These are phyloP conservation scores for Nevesoporus exiguus DNA, from an alignment of 768 basidiomycete genomes.

Conservation along the genomic window DNA sequence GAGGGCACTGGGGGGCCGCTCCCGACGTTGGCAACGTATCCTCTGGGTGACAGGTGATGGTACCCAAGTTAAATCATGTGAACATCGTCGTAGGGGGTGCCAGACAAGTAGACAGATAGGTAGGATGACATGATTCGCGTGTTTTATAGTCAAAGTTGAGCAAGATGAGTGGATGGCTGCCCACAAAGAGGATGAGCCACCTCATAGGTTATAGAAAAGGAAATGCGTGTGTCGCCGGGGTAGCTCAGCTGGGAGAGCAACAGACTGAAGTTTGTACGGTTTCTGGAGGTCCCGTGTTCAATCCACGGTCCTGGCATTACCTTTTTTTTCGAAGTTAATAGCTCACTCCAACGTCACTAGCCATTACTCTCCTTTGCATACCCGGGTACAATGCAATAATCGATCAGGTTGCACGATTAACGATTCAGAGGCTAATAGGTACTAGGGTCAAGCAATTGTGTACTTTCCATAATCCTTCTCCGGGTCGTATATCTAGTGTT, in stretches of 20 bases:
- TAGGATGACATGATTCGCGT: neutral
- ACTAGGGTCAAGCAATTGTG: slow-evolving; percentile 54
- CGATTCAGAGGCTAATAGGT: neutral
- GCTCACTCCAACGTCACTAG: no score
- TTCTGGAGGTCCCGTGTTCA: slow-evolving; percentile 50
- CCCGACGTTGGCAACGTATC: neutral
- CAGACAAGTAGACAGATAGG: neutral
- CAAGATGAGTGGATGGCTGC: neutral
- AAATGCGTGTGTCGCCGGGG: slow-evolving; percentile 38
- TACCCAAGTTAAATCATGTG: neutral
- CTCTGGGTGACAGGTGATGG: neutral
- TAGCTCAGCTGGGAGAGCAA: slow-evolving; percentile 77
- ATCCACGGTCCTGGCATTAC: slow-evolving; percentile 51
- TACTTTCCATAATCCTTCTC: slow-evolving; percentile 94
- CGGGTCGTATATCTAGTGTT: slow-evolving; percentile 78
- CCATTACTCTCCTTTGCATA: neutral
- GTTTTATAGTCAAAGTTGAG: slow-evolving; percentile 15
- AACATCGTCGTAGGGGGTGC: neutral
- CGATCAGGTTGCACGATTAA: no score
- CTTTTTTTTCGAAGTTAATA: neutral
- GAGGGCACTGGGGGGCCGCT: neutral
- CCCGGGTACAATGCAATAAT: neutral
- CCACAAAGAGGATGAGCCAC: no score
- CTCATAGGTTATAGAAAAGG: neutral
- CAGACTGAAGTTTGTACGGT: slow-evolving; percentile 49